Percentiles rank a stretch among this genome's conserved stretches.
phyloP scores from a whole-genome alignment of 768 basidiomycete genomes.

The Pholiota conissans region DNA sequence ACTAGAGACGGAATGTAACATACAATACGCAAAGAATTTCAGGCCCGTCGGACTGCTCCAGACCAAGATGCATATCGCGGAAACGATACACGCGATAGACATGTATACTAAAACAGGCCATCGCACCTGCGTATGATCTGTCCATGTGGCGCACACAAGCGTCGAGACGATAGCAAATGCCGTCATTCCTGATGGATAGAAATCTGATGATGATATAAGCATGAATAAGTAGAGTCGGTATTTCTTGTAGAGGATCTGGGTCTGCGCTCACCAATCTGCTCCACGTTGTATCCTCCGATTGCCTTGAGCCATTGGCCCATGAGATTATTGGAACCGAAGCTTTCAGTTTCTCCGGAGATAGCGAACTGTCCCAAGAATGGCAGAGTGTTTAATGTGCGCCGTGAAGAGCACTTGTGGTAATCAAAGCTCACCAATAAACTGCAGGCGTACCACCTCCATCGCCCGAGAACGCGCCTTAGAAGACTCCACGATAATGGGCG shows the following conservation, averaged over 20 bases:
- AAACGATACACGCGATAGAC: constrained; percentile 50
- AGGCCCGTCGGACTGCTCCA: constrained; percentile 59
- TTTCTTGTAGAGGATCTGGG: background rate
- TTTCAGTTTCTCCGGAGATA: constrained; percentile 66
- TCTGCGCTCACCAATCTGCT: constrained; percentile 49
- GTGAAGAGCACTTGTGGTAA: background rate
- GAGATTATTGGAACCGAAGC: constrained; percentile 68
- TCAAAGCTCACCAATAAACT: constrained; percentile 48
- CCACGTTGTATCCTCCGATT: constrained; percentile 59
- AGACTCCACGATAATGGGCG: constrained; percentile 47
- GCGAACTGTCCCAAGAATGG: constrained; percentile 47
- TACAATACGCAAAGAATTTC: constrained; percentile 79
- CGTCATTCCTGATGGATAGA: constrained; percentile 63
- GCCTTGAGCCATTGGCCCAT: constrained; percentile 75
- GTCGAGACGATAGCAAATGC: constrained; percentile 67
- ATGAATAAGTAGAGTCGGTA: background rate
- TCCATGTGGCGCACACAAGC: constrained; percentile 61
- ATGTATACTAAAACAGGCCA: constrained; percentile 71
- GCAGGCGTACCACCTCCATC: constrained; percentile 72
- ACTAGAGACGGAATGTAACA: constrained; percentile 20
- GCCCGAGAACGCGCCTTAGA: constrained; percentile 47
- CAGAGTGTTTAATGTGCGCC: background rate
- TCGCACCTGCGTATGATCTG: constrained; percentile 54
- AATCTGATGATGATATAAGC: constrained; percentile 16
- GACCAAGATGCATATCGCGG: constrained; percentile 59